Conservation (phyloP, 371 early-diverging fungal genomes). For the Haplosporangium sp. region DNA sequence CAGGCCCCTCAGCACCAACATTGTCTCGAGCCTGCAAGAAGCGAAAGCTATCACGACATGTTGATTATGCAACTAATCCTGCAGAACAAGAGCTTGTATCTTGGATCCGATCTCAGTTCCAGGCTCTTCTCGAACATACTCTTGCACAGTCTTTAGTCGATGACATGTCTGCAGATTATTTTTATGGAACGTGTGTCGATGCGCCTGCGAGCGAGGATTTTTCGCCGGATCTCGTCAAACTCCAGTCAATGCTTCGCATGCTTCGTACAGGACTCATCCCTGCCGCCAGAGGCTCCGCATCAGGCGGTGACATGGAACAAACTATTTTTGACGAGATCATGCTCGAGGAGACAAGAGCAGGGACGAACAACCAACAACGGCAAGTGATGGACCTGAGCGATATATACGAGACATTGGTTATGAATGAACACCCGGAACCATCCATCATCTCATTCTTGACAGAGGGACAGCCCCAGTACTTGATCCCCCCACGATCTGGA, state of each 20-base stretch:
- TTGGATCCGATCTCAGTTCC: conserved; percentile 26
- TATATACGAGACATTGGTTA: conserved; percentile 29
- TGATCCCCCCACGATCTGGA: conserved; percentile 38
- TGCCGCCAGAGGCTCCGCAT: neutral
- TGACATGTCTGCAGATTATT: conserved; percentile 15
- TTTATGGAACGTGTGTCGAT: conserved; percentile 30
- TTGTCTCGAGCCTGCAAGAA: conserved; percentile 9
- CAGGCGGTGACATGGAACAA: neutral
- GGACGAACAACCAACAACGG: neutral
- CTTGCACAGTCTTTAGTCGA: conserved; percentile 1
- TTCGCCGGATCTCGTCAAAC: conserved; percentile 28
- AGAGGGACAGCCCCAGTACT: conserved; percentile 24
- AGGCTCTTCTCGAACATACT: neutral
- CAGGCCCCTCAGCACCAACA: neutral
- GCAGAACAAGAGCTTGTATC: conserved; percentile 5
- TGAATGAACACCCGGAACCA: conserved; percentile 6
- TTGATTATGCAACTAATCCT: neutral
- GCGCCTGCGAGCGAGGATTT: conserved; percentile 22
- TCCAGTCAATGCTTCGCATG: conserved; percentile 26
- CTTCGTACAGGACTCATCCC: conserved; percentile 26
- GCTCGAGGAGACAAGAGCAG: neutral
- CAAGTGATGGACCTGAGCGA: conserved; percentile 33
- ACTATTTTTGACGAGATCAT: neutral
- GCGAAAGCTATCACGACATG: conserved; percentile 7
- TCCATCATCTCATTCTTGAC: conserved; percentile 14